These are phyloP conservation scores for Epichloe gansuensis DNA, from an alignment of 2,329 filamentous ascomycete genomes.

Conservation along the genomic window DNA sequence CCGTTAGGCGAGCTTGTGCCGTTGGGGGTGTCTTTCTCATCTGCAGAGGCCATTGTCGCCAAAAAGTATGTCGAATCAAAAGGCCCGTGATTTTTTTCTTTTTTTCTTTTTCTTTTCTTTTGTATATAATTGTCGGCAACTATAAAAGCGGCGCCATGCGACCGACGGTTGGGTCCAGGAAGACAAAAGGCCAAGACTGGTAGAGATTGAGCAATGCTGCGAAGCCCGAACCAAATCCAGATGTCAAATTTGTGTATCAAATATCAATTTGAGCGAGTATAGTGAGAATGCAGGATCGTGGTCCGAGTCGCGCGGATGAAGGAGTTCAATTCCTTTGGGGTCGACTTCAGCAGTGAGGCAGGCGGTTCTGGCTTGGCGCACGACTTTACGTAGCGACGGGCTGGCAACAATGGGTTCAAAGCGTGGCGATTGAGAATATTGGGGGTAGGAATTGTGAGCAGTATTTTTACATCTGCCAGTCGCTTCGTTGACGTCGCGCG, in stretches of 20 bases:
- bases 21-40: not conserved
- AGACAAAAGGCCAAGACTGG: not conserved
- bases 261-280: not conserved
- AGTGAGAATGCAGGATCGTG: not conserved
- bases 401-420: not conserved
- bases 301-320: not conserved
- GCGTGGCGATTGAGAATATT: not conserved
- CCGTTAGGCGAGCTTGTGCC: conserved; percentile 11
- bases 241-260: not conserved
- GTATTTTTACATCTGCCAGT: not conserved
- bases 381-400: not conserved
- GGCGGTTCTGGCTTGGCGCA: not conserved
- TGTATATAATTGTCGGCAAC: not conserved
- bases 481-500: conserved; percentile 2
- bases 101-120: too few relatives aligned
- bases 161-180: not conserved
- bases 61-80: not conserved
- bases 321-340: not conserved
- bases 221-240: not conserved
- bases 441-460: not conserved
- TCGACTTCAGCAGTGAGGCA: not conserved
- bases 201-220: not conserved
- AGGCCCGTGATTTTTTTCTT: not conserved
- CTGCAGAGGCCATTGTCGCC: conserved; percentile 1
- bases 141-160: not conserved